Evolutionary conservation across 805 yeast genomes (phyloP).

Genomic region (Wickerhamomyces mucosus): DNA sequence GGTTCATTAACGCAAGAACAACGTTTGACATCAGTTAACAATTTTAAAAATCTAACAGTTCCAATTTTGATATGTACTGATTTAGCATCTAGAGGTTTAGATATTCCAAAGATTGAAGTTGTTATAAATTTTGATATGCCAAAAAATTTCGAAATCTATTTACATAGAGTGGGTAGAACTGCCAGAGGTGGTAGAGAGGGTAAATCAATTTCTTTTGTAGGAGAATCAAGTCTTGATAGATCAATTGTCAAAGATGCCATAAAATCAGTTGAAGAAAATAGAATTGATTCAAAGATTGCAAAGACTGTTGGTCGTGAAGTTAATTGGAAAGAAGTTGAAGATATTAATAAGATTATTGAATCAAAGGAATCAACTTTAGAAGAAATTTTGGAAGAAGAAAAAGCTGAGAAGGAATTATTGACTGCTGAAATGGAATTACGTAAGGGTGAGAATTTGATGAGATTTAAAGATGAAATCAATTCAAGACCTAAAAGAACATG

Average conservation of each 20-base stretch:
- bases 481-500: slow-evolving; percentile 94
- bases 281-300: slow-evolving; percentile 26
- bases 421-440: slow-evolving; percentile 86
- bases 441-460: slow-evolving; percentile 77
- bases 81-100: slow-evolving; percentile 97
- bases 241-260: slow-evolving; percentile 85
- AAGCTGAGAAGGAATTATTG: slow-evolving; percentile 75
- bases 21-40: slow-evolving; percentile 75
- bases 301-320: slow-evolving; percentile 83
- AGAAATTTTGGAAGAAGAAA: slow-evolving; percentile 81
- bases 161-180: slow-evolving; percentile 98
- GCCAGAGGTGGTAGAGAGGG: slow-evolving; percentile 99
- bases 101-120: slow-evolving; percentile 94
- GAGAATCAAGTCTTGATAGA: slow-evolving; percentile 83
- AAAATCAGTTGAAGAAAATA: slow-evolving; percentile 45
- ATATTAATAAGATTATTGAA: slow-evolving; percentile 50
- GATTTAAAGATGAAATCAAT: slow-evolving; percentile 71
- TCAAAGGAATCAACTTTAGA: slow-evolving; percentile 50
- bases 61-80: slow-evolving; percentile 94
- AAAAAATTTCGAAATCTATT: slow-evolving; percentile 77
- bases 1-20: slow-evolving; percentile 88
- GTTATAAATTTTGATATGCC: slow-evolving; percentile 97
- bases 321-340: slow-evolving; percentile 82
- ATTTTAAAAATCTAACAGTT: slow-evolving; percentile 72
- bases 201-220: slow-evolving; percentile 85